Evolutionary conservation across 2,329 filamentous ascomycete species (phyloP).

Genomic region (Herpotrichia juniperi): DNA sequence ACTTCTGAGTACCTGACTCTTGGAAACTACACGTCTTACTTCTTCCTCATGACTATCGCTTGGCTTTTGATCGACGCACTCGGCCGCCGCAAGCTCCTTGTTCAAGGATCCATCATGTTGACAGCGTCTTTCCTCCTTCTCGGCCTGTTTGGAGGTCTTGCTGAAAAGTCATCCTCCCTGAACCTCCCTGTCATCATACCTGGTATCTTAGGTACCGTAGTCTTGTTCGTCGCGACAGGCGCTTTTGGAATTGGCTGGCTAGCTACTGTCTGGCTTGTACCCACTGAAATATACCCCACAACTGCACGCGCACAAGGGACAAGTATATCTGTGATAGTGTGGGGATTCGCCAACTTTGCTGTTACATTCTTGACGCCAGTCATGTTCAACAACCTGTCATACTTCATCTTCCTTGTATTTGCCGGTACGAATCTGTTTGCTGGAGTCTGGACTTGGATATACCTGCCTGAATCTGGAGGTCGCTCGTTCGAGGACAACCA

Average conservation of each 20-base stretch:
- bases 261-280: conserved; percentile 64
- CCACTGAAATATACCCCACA: conserved; percentile 64
- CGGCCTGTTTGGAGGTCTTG: conserved; percentile 58
- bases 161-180: conserved; percentile 46
- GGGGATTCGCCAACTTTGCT: conserved; percentile 64
- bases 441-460: conserved; percentile 60
- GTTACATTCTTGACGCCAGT: conserved; percentile 64
- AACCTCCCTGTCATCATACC: conserved; percentile 50
- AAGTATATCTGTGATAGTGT: conserved; percentile 61
- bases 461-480: conserved; percentile 62
- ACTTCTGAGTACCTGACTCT: conserved; percentile 63
- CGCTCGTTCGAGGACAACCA: conserved; percentile 67
- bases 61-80: conserved; percentile 65
- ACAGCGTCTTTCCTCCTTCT: conserved; percentile 59
- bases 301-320: conserved; percentile 61
- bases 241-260: conserved; percentile 68
- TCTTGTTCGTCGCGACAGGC: conserved; percentile 63
- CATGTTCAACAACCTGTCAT: conserved; percentile 65
- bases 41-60: conserved; percentile 65
- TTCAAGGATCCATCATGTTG: conserved; percentile 59
- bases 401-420: conserved; percentile 64
- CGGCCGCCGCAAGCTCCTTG: conserved; percentile 60
- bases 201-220: conserved; percentile 58
- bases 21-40: conserved; percentile 67
- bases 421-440: conserved; percentile 61